Percentiles rank a stretch among this genome's conserved stretches.
Evolutionary conservation across 768 basidiomycete species (phyloP).

Genomic region (Ramaria sp.): DNA sequence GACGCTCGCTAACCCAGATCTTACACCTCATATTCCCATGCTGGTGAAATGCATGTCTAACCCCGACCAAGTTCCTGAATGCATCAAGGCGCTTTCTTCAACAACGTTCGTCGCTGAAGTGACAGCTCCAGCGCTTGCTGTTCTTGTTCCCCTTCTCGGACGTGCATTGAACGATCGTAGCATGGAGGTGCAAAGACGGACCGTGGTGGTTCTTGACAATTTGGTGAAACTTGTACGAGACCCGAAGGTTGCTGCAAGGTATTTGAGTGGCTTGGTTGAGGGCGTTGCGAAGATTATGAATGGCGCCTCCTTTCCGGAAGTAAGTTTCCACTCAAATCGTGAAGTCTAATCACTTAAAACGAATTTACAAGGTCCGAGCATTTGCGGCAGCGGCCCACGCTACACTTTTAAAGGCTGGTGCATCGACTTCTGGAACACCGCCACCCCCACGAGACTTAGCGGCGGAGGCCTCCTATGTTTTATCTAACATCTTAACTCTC

Average conservation of each 20-base stretch:
- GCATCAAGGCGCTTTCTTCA: constrained; percentile 90
- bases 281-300: constrained; percentile 86
- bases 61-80: constrained; percentile 77
- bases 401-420: constrained; percentile 75
- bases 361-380: constrained; percentile 60
- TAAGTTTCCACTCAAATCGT: constrained; percentile 20
- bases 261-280: constrained; percentile 78
- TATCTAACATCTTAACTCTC: constrained; percentile 46
- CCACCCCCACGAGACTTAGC: constrained; percentile 61
- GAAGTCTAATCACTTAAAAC: constrained; percentile 11
- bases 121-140: constrained; percentile 90
- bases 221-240: constrained; percentile 95
- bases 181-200: constrained; percentile 91
- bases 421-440: constrained; percentile 62
- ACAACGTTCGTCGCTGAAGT: constrained; percentile 98
- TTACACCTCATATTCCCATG: constrained; percentile 76
- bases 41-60: constrained; percentile 94
- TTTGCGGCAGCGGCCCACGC: constrained; percentile 77
- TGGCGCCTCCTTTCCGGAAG: constrained; percentile 93
- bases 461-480: constrained; percentile 46
- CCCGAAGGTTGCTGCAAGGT: constrained; percentile 78
- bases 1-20: constrained; percentile 88
- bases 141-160: constrained; percentile 82
- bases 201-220: constrained; percentile 92
- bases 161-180: constrained; percentile 92